Percentiles rank a stretch among this genome's conserved stretches.
These are phyloP conservation scores for Clarireedia hainanense DNA, from an alignment of 2,329 filamentous ascomycete genomes.

Conservation along the genomic window DNA sequence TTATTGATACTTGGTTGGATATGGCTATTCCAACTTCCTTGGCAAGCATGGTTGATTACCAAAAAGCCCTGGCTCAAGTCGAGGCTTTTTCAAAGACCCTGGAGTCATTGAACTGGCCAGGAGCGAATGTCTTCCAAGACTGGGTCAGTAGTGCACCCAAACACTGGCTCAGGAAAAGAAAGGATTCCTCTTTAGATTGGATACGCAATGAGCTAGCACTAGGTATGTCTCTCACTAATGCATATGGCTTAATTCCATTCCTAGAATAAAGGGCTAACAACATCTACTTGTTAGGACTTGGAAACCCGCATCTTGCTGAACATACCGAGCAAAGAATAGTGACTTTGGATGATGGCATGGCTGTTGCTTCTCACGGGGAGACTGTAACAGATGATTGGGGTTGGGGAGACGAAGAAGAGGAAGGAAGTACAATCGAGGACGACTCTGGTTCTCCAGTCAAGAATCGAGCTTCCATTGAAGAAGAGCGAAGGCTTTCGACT, in stretches of 20 bases:
- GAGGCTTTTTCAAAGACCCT: slow-evolving; percentile 57
- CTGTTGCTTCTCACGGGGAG: slow-evolving; percentile 49
- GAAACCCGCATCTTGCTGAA: slow-evolving; percentile 63
- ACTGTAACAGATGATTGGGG: slow-evolving; percentile 54
- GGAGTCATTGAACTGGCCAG: slow-evolving; percentile 53
- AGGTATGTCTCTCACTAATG: slow-evolving; percentile 10
- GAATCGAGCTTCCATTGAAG: slow-evolving; percentile 21
- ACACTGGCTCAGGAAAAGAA: slow-evolving; percentile 79
- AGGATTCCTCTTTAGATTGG: slow-evolving; percentile 68
- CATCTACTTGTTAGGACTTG: slow-evolving; percentile 45
- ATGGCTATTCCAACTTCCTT: slow-evolving; percentile 69
- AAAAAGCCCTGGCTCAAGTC: slow-evolving; percentile 59
- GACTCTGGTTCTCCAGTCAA: slow-evolving; percentile 10
- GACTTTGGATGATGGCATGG: slow-evolving; percentile 55
- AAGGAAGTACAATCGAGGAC: not conserved
- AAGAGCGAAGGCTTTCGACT: slow-evolving; percentile 13
- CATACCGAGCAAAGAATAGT: slow-evolving; percentile 78
- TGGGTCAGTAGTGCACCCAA: slow-evolving; percentile 77
- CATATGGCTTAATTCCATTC: not conserved
- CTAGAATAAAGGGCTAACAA: not conserved
- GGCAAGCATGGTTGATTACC: slow-evolving; percentile 62
- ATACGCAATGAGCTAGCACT: slow-evolving; percentile 61
- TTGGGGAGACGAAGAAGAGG: slow-evolving; percentile 64
- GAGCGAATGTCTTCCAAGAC: slow-evolving; percentile 55
- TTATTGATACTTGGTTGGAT: slow-evolving; percentile 70